Conservation (phyloP, 345 rosid species). For the Orychophragmus violaceus region DNA sequence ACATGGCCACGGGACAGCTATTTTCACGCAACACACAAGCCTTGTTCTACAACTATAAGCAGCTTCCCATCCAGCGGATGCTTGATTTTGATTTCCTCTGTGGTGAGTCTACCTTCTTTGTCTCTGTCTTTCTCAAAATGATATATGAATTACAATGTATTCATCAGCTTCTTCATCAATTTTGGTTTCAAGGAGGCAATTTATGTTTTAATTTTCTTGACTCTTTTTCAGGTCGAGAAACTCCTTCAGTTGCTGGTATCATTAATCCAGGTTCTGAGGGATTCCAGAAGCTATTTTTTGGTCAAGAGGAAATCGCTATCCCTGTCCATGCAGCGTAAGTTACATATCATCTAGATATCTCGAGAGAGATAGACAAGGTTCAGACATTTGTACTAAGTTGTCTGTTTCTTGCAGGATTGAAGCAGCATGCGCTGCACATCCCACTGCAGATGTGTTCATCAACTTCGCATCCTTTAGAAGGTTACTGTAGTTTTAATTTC, state of each 20-base stretch:
- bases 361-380: background rate
- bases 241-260: slow-evolving; percentile 96
- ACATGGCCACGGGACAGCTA: slow-evolving; percentile 89
- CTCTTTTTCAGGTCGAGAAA: slow-evolving; percentile 64
- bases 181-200: background rate
- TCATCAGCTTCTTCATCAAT: background rate
- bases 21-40: slow-evolving; percentile 88
- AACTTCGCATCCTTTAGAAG: slow-evolving; percentile 96
- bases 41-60: slow-evolving; percentile 89
- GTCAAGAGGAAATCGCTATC: slow-evolving; percentile 97
- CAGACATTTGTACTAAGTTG: background rate
- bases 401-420: slow-evolving; percentile 57
- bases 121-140: background rate
- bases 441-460: slow-evolving; percentile 94
- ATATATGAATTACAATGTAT: background rate
- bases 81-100: slow-evolving; percentile 99
- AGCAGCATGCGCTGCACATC: slow-evolving; percentile 92
- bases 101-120: slow-evolving; percentile 37
- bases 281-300: slow-evolving; percentile 95
- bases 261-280: slow-evolving; percentile 94
- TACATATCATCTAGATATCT: background rate
- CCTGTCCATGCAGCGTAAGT: slow-evolving; percentile 85
- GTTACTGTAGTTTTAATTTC: slow-evolving; percentile 20
- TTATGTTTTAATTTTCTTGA: background rate
- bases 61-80: slow-evolving; percentile 96